Evolutionary conservation across 1,284 basidiomycete species (phyloP), one percentile per base, ranked within the genome.

Genomic region (Mrakiaceae sp.): DNA sequence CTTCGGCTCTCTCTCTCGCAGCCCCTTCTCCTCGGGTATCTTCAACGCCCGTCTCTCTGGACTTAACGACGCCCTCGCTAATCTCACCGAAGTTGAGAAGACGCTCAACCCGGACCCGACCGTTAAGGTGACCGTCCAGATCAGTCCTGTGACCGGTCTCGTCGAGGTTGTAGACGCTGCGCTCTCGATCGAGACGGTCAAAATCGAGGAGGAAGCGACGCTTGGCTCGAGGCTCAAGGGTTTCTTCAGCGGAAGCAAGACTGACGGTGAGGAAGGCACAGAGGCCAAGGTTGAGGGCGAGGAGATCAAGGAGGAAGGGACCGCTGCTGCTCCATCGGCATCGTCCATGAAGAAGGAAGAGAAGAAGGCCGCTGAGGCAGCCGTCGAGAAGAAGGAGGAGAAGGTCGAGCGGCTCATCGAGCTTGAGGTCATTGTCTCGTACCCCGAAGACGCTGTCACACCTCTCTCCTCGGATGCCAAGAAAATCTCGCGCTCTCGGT

Each of bases 401-500:
- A 75, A 76, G 63, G 74, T 42, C 47, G 69, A 58, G 48, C 60
- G 63, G 54, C 59, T 83, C 0, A 84, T 89, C 67, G 71, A 81
- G 0, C 75, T 95, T 62, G 83, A 81, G 62, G 78, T 90, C 62
- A 81, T 82, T 16, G 79, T 82, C 59, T 81, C 79, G 66, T 84
- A 46, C 55, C 9, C 40, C 6, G 43, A 84, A 70, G 79, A 85
- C 6, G 82, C 83, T 2, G 79, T 86, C 53, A 80, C 84, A 27
- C 86, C 88, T 0, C 83, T 94, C 83, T 81, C 83, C 3, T 79
- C 81, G 3, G 81, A 83, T 16, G 82, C 90, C 74, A 93, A 93
- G 78, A 81, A 82, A 57, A 77, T 78, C 8, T 81, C 88, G 39
- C 81, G 86, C 61, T 81, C 83, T 67, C 82, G 84, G 89, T 89